Evolutionary conservation across 1,284 basidiomycete genomes (phyloP).

Genomic region (Sutorius eximius): DNA sequence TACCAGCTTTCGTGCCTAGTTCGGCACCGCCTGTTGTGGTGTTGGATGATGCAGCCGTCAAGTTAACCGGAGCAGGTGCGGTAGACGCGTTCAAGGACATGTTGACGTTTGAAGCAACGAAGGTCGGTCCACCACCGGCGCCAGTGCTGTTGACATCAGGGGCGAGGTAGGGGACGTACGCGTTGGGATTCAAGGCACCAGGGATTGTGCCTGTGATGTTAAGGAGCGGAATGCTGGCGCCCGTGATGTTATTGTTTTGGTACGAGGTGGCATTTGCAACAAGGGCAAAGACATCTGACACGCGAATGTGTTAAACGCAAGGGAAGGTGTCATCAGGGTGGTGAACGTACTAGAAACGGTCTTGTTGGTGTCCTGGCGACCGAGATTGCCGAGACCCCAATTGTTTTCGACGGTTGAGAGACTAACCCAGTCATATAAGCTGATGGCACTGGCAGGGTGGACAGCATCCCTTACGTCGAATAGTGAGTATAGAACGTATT

Average conservation of each 20-base stretch:
- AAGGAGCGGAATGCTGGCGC: conserved; percentile 29
- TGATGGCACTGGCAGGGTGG: not conserved
- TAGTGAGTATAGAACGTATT: conserved; percentile 67
- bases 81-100: conserved; percentile 34
- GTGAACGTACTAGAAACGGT: conserved; percentile 29
- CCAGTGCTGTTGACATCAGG: conserved; percentile 38
- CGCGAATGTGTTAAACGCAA: not conserved
- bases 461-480: conserved; percentile 38
- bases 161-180: conserved; percentile 45
- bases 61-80: conserved; percentile 43
- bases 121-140: conserved; percentile 44
- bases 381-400: conserved; percentile 63
- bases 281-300: conserved; percentile 48
- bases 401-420: conserved; percentile 65
- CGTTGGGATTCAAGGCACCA: conserved; percentile 36
- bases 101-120: conserved; percentile 38
- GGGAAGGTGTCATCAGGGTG: too few relatives aligned
- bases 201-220: conserved; percentile 34
- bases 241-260: conserved; percentile 32
- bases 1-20: conserved; percentile 2
- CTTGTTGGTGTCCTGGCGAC: conserved; percentile 56
- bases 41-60: conserved; percentile 28
- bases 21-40: not conserved
- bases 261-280: conserved; percentile 44
- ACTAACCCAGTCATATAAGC: conserved; percentile 17